phyloP scores from a whole-genome alignment of 2,329 filamentous ascomycete species.

The Ascosphaera pollenicola region DNA sequence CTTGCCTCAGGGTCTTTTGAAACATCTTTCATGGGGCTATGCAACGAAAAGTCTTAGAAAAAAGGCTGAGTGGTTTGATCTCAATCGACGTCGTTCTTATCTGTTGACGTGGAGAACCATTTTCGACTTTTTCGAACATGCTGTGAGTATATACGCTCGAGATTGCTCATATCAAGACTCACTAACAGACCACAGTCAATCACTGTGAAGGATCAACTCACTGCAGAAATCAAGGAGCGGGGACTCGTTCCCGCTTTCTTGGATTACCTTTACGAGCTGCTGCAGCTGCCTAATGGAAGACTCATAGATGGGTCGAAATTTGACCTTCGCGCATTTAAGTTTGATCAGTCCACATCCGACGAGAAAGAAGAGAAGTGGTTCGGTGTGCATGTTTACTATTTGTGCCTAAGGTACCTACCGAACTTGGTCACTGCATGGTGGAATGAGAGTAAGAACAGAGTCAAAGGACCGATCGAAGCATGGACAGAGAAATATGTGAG shows the following conservation, averaged over 20 bases:
- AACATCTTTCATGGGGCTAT: constrained; percentile 54
- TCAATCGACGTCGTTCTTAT: constrained; percentile 51
- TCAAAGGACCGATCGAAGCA: constrained; percentile 57
- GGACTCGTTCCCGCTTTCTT: constrained; percentile 47
- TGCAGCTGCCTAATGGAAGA: constrained; percentile 55
- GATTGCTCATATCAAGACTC: not conserved
- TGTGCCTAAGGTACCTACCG: constrained; percentile 54
- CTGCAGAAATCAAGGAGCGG: constrained; percentile 53
- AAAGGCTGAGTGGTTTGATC: too few species aligned
- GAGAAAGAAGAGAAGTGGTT: constrained; percentile 66
- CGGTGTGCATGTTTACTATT: constrained; percentile 66
- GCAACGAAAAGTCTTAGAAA: too few species aligned
- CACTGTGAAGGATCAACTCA: constrained; percentile 64
- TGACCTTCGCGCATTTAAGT: constrained; percentile 40
- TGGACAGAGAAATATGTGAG: constrained; percentile 81
- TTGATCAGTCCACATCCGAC: constrained; percentile 37
- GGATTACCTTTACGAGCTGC: constrained; percentile 61
- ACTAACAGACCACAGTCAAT: constrained; percentile 30
- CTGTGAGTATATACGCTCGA: constrained; percentile 21
- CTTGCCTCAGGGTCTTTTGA: not conserved
- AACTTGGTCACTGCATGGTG: constrained; percentile 69
- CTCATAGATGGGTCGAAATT: constrained; percentile 50
- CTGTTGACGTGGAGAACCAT: constrained; percentile 75
- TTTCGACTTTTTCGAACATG: constrained; percentile 61
- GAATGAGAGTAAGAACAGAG: constrained; percentile 52